Percentiles rank a stretch among this genome's conserved stretches.
These are phyloP conservation scores for Pittosporum tobira DNA, from an alignment of 129 eudicot species.

Conservation along the genomic window DNA sequence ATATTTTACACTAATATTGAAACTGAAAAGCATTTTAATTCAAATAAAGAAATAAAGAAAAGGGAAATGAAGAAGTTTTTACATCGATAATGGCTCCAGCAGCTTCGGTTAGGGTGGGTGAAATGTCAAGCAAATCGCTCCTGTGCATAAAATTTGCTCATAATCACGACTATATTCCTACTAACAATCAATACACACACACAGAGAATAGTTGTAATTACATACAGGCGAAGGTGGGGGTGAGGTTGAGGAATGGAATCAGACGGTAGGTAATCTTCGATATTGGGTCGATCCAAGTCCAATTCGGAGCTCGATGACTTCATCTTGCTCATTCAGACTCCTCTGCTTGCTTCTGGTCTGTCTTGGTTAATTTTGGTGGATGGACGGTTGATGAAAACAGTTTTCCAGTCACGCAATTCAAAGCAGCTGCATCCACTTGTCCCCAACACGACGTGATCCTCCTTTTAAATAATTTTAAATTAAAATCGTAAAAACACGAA, in stretches of 20 bases:
- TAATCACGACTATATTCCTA: no score
- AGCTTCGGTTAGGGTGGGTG: conserved; percentile 85
- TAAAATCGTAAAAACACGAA: no score
- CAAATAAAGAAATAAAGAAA: neutral
- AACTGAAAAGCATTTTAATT: no score
- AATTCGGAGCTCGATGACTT: conserved; percentile 46
- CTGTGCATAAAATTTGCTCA: conserved; percentile 22
- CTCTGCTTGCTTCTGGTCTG: neutral
- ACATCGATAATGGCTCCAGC: conserved; percentile 94
- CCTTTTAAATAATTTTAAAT: no score
- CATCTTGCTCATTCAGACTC: conserved; percentile 18
- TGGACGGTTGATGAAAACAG: no score
- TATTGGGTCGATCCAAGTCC: conserved; percentile 81
- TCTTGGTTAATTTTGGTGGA: neutral
- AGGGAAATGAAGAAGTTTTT: conserved; percentile 9
- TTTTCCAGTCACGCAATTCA: conserved; percentile 17
- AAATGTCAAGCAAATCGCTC: conserved; percentile 86
- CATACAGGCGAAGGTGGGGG: conserved; percentile 60
- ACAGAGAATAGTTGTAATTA: neutral
- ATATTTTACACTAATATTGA: no score
- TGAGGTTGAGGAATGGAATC: conserved; percentile 65
- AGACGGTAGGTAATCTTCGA: conserved; percentile 72
- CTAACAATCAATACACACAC: neutral
- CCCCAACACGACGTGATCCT: no score
- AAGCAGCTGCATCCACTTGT: conserved; percentile 2